phyloP scores from a whole-genome alignment of 2,329 filamentous ascomycete genomes.

The Metarhizium humberi region DNA sequence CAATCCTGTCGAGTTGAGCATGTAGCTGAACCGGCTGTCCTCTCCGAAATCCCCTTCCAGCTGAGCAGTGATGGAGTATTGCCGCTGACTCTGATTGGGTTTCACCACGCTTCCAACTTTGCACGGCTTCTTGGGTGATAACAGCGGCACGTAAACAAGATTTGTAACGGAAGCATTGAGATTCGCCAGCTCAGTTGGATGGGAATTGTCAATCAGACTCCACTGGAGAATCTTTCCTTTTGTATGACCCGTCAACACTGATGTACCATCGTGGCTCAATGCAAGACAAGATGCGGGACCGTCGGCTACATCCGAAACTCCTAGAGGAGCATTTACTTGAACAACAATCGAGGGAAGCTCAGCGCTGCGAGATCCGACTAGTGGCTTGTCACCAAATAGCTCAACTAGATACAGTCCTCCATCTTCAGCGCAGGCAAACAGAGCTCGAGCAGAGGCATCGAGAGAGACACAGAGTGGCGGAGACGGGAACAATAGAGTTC shows the following conservation, averaged over 20 bases:
- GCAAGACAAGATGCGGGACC: slow-evolving; percentile 60
- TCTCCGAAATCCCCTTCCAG: slow-evolving; percentile 36
- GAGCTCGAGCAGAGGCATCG: slow-evolving; percentile 74
- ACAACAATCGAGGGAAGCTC: slow-evolving; percentile 49
- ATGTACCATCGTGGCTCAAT: slow-evolving; percentile 74
- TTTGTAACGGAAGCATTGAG: slow-evolving; percentile 80
- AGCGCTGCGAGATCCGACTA: slow-evolving; percentile 42
- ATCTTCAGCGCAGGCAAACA: slow-evolving; percentile 74
- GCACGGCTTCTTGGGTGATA: slow-evolving; percentile 30
- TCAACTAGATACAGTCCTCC: slow-evolving; percentile 74
- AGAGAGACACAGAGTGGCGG: slow-evolving; percentile 63
- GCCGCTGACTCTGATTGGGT: slow-evolving; percentile 59
- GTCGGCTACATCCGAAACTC: slow-evolving; percentile 49
- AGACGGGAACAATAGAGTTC: slow-evolving; percentile 73
- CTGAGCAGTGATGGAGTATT: slow-evolving; percentile 58
- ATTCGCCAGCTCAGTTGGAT: slow-evolving; percentile 57
- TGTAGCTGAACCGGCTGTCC: slow-evolving; percentile 33
- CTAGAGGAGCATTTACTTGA: slow-evolving; percentile 43
- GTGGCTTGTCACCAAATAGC: slow-evolving; percentile 48
- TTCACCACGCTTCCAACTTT: slow-evolving; percentile 61
- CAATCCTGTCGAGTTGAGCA: slow-evolving; percentile 39
- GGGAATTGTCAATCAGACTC: slow-evolving; percentile 65
- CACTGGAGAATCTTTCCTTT: slow-evolving; percentile 72
- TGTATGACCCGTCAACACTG: slow-evolving; percentile 69
- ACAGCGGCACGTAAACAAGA: slow-evolving; percentile 60